phyloP scores from a whole-genome alignment of 1,139 yeast species.

The Pneumocystis jirovecii region DNA sequence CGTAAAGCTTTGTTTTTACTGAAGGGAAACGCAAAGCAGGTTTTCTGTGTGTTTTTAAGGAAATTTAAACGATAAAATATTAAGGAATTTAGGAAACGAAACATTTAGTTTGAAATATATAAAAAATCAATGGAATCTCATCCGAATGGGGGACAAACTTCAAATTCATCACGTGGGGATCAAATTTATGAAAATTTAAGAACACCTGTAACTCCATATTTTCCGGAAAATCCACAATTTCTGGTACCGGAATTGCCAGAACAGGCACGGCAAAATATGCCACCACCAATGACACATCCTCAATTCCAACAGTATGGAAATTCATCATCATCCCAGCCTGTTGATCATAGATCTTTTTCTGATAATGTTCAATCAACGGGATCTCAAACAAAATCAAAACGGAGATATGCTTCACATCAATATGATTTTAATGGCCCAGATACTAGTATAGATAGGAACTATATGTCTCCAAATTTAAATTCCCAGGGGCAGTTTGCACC shows the following conservation, averaged over 20 bases:
- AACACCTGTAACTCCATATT: background rate
- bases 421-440: background rate
- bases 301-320: background rate
- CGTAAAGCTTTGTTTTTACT: background rate
- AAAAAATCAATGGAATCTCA: background rate
- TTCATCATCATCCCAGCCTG: background rate
- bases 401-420: background rate
- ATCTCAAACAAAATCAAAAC: background rate
- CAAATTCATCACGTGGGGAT: background rate
- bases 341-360: background rate
- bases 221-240: background rate
- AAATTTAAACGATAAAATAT: background rate
- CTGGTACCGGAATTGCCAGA: background rate
- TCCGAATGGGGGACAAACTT: background rate
- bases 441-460: background rate
- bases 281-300: background rate
- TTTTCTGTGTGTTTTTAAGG: background rate
- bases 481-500: constrained; percentile 9
- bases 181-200: background rate
- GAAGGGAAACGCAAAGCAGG: background rate
- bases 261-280: background rate
- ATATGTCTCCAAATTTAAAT: background rate
- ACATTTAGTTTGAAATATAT: background rate
- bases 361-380: background rate
- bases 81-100: background rate